A percentile compares a stretch with the other conserved stretches of the same genome.
These are phyloP conservation scores for Corchorus olitorius DNA, from an alignment of 345 rosid genomes.

Conservation along the genomic window DNA sequence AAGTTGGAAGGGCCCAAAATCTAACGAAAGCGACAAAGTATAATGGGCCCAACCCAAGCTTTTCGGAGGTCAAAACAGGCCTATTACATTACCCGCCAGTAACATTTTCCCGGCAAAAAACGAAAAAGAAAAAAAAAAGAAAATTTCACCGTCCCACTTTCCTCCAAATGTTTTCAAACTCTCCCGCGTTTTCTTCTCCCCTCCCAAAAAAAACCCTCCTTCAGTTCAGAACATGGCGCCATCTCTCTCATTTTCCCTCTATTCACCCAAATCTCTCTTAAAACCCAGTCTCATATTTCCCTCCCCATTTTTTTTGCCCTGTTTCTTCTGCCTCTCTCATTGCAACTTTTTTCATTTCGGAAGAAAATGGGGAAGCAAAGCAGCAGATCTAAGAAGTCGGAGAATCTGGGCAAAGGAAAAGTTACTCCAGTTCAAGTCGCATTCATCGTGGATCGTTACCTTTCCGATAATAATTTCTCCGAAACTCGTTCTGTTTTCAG, in stretches of 20 bases:
- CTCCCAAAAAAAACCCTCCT: not conserved
- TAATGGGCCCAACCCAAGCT: no score
- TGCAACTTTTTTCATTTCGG: not conserved
- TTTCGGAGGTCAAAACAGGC: no score
- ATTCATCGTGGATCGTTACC: constrained; percentile 85
- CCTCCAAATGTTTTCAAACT: constrained; percentile 1
- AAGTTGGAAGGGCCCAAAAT: no score
- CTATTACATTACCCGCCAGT: no score
- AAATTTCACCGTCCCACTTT: not conserved
- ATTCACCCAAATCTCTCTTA: not conserved
- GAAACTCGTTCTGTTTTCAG: constrained; percentile 60
- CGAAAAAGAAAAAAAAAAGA: not conserved
- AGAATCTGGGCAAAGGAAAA: constrained; percentile 56
- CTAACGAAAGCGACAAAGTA: no score
- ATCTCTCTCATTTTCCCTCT: not conserved
- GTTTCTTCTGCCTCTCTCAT: constrained; percentile 18
- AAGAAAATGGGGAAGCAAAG: constrained; percentile 58
- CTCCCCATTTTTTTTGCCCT: not conserved
- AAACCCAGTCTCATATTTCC: not conserved
- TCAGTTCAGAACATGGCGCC: constrained; percentile 9
- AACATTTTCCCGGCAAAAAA: no score
- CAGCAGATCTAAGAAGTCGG: constrained; percentile 43
- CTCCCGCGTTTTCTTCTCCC: constrained; percentile 26
- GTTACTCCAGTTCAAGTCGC: constrained; percentile 81
- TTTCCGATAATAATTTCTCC: constrained; percentile 61